Conservation (phyloP, 2,329 filamentous ascomycete genomes). For the Fusarium redolens region DNA sequence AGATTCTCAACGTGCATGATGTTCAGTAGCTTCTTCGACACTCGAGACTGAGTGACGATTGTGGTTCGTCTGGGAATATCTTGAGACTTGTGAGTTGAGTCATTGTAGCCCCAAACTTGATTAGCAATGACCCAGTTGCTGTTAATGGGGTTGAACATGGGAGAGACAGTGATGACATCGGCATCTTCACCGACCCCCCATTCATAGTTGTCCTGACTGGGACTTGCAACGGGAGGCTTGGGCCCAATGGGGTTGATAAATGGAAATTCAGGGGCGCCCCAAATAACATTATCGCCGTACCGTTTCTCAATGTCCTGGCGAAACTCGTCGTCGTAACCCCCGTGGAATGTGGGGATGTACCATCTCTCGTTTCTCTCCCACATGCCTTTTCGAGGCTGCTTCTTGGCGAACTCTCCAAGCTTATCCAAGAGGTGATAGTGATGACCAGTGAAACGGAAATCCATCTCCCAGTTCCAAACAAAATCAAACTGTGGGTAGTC, state of each 20-base stretch:
- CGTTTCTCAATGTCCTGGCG: constrained; percentile 69
- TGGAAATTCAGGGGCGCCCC: constrained; percentile 72
- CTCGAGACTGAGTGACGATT: constrained; percentile 81
- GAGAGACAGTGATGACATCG: constrained; percentile 78
- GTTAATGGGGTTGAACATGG: constrained; percentile 80
- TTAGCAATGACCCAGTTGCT: constrained; percentile 79
- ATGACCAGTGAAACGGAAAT: constrained; percentile 81
- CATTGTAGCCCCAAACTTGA: constrained; percentile 74
- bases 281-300: constrained; percentile 67
- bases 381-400: constrained; percentile 76
- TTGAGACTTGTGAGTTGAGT: constrained; percentile 59
- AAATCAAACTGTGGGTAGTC: constrained; percentile 84
- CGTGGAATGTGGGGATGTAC: constrained; percentile 77
- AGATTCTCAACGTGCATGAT: constrained; percentile 83
- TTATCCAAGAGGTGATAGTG: constrained; percentile 83
- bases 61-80: constrained; percentile 77
- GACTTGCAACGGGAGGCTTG: constrained; percentile 67
- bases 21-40: constrained; percentile 77
- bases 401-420: constrained; percentile 70
- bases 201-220: constrained; percentile 73
- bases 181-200: constrained; percentile 84
- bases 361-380: constrained; percentile 81
- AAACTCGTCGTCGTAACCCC: constrained; percentile 74
- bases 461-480: constrained; percentile 91
- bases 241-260: constrained; percentile 72